These are phyloP conservation scores for Globisporangium ultimum DNA, from an alignment of 352 stramenopile species.

Conservation along the genomic window DNA sequence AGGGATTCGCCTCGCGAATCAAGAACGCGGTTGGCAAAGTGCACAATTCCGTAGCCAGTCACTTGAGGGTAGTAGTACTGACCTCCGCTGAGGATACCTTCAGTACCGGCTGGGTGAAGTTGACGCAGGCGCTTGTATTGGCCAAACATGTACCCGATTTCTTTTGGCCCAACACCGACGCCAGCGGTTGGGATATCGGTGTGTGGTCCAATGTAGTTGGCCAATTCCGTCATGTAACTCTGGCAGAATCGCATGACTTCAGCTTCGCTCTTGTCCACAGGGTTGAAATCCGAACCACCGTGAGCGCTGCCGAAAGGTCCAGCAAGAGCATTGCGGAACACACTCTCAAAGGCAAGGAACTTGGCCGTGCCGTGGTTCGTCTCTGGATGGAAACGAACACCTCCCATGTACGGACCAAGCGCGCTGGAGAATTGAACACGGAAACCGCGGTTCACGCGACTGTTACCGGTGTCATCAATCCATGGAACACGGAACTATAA, in stretches of 20 bases:
- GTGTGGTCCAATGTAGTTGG: constrained; percentile 97
- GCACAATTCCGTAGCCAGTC: constrained; percentile 90
- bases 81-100: constrained; percentile 89
- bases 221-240: constrained; percentile 97
- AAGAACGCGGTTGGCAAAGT: constrained; percentile 95
- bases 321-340: constrained; percentile 95
- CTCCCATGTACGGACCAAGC: constrained; percentile 93
- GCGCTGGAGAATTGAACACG: constrained; percentile 96
- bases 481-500: constrained; percentile 95
- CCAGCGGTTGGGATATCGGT: constrained; percentile 95
- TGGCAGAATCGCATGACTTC: constrained; percentile 99
- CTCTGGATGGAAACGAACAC: constrained; percentile 93
- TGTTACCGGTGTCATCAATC: constrained; percentile 95
- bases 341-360: constrained; percentile 92
- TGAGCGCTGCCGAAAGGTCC: constrained; percentile 76
- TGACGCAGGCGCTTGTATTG: constrained; percentile 97
- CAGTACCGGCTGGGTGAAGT: constrained; percentile 71
- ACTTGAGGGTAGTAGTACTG: constrained; percentile 90
- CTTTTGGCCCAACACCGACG: constrained; percentile 90
- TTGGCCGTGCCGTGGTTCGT: constrained; percentile 89
- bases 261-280: constrained; percentile 95
- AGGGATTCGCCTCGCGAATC: constrained; percentile 91
- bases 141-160: constrained; percentile 97
- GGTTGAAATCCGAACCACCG: constrained; percentile 96
- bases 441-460: constrained; percentile 95